A percentile compares a stretch with the other conserved stretches of the same genome.
Conservation (phyloP, 192 early-diverging fungal species). For the Backusella morwellensis region DNA sequence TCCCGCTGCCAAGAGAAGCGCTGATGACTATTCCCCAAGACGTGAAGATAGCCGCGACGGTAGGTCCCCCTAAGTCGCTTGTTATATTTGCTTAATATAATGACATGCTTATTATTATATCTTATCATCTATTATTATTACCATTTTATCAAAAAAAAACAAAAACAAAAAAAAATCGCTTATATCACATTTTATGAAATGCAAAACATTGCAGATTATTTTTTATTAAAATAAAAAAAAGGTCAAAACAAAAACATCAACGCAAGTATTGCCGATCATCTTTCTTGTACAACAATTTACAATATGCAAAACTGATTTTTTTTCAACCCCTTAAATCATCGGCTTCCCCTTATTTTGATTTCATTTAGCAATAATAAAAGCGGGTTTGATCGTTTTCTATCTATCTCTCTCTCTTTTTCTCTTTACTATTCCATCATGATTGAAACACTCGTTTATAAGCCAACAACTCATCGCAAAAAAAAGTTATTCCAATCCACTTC, state of each 20-base stretch:
- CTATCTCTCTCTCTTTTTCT: not conserved
- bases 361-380: too few species aligned
- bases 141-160: too few species aligned
- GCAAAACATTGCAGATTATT: not conserved
- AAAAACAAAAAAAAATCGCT: not conserved
- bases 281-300: not conserved
- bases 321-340: not conserved
- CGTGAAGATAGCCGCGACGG: constrained; percentile 6
- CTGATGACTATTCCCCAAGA: not conserved
- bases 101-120: not conserved
- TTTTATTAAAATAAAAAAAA: not conserved
- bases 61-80: constrained; percentile 3
- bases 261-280: not conserved
- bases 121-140: not conserved
- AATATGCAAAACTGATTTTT: not conserved
- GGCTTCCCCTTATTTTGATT: not conserved
- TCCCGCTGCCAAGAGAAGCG: not conserved
- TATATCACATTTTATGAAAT: too few species aligned
- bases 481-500: not conserved
- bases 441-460: not conserved
- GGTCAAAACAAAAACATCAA: not conserved
- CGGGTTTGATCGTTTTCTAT: not conserved
- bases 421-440: not conserved
- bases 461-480: not conserved
- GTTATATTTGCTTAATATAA: not conserved